Conservation (phyloP, 1,284 basidiomycete genomes). For the Schizophyllum amplum region DNA sequence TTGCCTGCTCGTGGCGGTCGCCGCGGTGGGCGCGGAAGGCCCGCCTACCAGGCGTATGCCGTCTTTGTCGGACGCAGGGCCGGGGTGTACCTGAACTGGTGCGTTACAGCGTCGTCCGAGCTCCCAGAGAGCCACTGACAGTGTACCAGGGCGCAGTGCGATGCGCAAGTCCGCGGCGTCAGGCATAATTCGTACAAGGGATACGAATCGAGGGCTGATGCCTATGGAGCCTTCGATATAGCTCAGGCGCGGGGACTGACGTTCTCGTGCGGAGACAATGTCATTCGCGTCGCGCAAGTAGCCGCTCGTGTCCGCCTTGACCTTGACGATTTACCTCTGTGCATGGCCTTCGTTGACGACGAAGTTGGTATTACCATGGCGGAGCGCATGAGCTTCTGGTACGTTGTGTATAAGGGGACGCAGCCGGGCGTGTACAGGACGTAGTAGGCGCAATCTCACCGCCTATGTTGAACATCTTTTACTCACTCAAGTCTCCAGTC, state of each 20-base stretch:
- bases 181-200: background rate
- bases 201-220: background rate
- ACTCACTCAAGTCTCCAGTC: too few relatives aligned
- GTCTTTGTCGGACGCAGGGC: background rate
- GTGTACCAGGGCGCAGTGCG: background rate
- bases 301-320: background rate
- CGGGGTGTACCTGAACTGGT: conserved; percentile 1
- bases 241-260: background rate
- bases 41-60: background rate
- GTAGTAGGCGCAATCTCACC: too few relatives aligned
- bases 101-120: background rate
- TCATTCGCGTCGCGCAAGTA: too few relatives aligned
- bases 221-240: conserved; percentile 2
- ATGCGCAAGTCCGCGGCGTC: background rate
- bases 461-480: too few relatives aligned
- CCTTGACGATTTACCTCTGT: background rate
- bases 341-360: background rate
- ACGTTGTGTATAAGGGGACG: conserved; percentile 3
- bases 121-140: too few relatives aligned
- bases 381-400: background rate
- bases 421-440: conserved; percentile 4
- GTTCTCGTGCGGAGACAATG: too few relatives aligned
- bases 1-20: too few relatives aligned
- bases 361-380: background rate
- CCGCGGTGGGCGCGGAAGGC: too few relatives aligned